Evolutionary conservation across 1,139 yeast genomes (phyloP).

Genomic region (Fermentozyma sake): DNA sequence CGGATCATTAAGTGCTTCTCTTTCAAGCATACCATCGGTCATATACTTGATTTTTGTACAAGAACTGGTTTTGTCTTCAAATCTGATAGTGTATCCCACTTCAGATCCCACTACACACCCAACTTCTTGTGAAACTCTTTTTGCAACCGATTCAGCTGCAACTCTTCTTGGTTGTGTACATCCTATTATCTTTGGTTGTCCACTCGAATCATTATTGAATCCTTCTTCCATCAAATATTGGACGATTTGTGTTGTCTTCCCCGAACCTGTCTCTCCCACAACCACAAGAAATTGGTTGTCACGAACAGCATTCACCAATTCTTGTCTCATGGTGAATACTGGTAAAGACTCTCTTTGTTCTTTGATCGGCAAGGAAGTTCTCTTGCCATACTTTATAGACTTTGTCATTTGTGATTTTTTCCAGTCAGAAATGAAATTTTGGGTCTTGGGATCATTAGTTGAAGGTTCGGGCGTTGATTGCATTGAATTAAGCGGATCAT

Average conservation of each 20-base stretch:
- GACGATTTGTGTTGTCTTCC: conserved; percentile 26
- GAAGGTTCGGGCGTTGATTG: too few relatives aligned
- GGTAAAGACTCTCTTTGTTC: conserved; percentile 73
- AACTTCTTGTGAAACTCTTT: conserved; percentile 64
- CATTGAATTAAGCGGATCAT: conserved; percentile 46
- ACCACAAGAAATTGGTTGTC: conserved; percentile 42
- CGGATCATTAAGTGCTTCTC: conserved; percentile 79
- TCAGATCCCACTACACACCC: conserved; percentile 54
- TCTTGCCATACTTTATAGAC: conserved; percentile 49
- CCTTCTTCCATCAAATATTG: conserved; percentile 40
- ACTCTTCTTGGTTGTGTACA: conserved; percentile 76
- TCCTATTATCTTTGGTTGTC: conserved; percentile 47
- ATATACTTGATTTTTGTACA: conserved; percentile 63
- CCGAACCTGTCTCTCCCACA: conserved; percentile 45
- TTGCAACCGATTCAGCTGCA: conserved; percentile 68
- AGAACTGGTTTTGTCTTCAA: conserved; percentile 55
- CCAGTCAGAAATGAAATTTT: conserved; percentile 42
- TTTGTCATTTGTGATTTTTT: conserved; percentile 34
- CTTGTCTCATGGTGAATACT: conserved; percentile 57
- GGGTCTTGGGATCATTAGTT: too few relatives aligned
- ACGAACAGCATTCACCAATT: conserved; percentile 53
- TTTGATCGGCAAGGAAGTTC: conserved; percentile 48
- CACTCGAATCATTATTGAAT: conserved; percentile 17
- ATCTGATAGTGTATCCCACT: conserved; percentile 66
- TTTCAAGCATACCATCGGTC: conserved; percentile 92